These are phyloP conservation scores for Coleophoma cylindrospora DNA, from an alignment of 2,329 filamentous ascomycete genomes.

Conservation along the genomic window DNA sequence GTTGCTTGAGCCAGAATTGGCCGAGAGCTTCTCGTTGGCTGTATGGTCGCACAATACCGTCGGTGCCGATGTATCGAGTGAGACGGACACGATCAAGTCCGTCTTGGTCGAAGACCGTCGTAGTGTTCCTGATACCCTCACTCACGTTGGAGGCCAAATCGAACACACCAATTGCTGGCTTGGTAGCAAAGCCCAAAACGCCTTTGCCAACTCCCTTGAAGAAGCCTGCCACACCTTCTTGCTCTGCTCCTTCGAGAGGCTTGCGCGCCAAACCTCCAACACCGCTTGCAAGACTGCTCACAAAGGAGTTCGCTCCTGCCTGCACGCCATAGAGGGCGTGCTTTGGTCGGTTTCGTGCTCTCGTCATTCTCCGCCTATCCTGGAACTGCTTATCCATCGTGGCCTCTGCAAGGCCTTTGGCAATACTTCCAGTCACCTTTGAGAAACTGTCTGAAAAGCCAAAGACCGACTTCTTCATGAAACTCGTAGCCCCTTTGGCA, in stretches of 20 bases:
- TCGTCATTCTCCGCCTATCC: conserved; percentile 88
- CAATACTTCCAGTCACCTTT: conserved; percentile 95
- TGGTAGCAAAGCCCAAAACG: conserved; percentile 88
- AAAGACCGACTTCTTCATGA: conserved; percentile 98
- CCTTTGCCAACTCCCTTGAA: conserved; percentile 98
- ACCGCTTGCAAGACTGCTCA: conserved; percentile 86
- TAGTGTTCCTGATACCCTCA: conserved; percentile 97
- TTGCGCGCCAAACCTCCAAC: conserved; percentile 91
- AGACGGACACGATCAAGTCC: conserved; percentile 93
- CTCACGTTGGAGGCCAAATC: conserved; percentile 96
- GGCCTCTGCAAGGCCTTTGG: conserved; percentile 90
- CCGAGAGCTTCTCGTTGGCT: conserved; percentile 91
- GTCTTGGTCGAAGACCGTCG: conserved; percentile 92
- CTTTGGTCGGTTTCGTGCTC: conserved; percentile 89
- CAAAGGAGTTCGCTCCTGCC: conserved; percentile 89
- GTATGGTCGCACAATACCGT: conserved; percentile 93
- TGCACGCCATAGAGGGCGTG: conserved; percentile 96
- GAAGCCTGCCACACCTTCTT: conserved; percentile 89
- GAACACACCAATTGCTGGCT: conserved; percentile 93
- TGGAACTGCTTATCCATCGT: conserved; percentile 99
- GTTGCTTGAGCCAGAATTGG: conserved; percentile 97
- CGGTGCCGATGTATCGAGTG: conserved; percentile 83
- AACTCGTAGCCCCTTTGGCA: conserved; percentile 92
- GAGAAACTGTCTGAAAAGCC: conserved; percentile 96
- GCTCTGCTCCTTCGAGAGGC: conserved; percentile 91